phyloP scores from a whole-genome alignment of 1,284 basidiomycete genomes.

The Xerocomus minutiporus region DNA sequence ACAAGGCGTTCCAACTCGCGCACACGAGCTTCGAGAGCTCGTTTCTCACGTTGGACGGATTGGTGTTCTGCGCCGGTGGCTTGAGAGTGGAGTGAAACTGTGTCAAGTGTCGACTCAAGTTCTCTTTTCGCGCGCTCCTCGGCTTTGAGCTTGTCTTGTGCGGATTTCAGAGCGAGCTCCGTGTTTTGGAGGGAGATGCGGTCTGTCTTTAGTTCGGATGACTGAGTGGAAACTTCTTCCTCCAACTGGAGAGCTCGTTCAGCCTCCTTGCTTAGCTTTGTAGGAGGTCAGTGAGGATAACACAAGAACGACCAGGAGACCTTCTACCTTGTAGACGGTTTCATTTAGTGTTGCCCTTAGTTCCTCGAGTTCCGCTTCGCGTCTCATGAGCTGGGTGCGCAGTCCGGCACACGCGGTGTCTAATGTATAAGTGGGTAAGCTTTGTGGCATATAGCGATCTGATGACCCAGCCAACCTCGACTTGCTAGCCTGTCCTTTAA shows the following conservation, averaged over 20 bases:
- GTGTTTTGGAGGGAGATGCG: conserved; percentile 52
- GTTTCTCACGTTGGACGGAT: conserved; percentile 54
- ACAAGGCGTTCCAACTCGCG: conserved; percentile 51
- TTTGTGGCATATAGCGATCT: background rate
- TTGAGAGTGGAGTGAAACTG: conserved; percentile 51
- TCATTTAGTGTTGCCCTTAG: conserved; percentile 52
- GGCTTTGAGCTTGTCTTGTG: conserved; percentile 48
- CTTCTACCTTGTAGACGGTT: conserved; percentile 52
- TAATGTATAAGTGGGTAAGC: conserved; percentile 25
- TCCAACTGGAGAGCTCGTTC: conserved; percentile 55
- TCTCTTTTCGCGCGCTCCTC: conserved; percentile 49
- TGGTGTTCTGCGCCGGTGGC: conserved; percentile 39
- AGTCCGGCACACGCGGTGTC: conserved; percentile 58
- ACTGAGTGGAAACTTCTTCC: conserved; percentile 42
- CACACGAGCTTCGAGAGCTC: conserved; percentile 48
- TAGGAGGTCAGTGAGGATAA: conserved; percentile 9
- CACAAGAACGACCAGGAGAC: conserved; percentile 6
- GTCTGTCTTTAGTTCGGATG: conserved; percentile 54
- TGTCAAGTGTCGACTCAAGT: conserved; percentile 55
- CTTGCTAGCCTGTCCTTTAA: conserved; percentile 57
- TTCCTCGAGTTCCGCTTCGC: conserved; percentile 51
- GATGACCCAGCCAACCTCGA: conserved; percentile 45
- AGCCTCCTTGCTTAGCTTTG: conserved; percentile 56
- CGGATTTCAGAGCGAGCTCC: conserved; percentile 43
- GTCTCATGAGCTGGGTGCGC: conserved; percentile 51